Evolutionary conservation across 331 rosid species (phyloP).

Genomic region (Quercus lobata): DNA sequence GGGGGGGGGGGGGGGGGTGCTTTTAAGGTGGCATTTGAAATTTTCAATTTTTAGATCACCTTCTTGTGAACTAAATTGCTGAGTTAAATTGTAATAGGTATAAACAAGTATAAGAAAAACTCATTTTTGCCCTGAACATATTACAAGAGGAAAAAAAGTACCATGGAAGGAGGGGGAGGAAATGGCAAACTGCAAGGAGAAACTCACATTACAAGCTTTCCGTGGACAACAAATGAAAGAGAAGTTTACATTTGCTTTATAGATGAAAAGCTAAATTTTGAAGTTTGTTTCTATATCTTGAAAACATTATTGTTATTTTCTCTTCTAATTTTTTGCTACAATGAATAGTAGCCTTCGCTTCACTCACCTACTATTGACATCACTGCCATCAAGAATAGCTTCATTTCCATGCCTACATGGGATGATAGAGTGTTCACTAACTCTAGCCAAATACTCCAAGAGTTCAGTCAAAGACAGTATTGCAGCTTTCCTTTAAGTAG

Average conservation of each 20-base stretch:
- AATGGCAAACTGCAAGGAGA: background rate
- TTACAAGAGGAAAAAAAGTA: no score
- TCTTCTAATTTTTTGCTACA: constrained; percentile 12
- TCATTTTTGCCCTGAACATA: no score
- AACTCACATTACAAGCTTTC: constrained; percentile 27
- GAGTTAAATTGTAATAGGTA: no score
- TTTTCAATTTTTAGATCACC: no score
- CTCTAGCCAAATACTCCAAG: constrained; percentile 73
- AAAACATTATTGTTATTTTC: constrained; percentile 23
- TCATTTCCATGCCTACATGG: constrained; percentile 58
- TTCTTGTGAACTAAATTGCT: no score
- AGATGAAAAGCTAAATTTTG: constrained; percentile 35
- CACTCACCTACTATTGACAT: constrained; percentile 74
- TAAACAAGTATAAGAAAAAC: no score
- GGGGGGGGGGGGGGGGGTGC: no score
- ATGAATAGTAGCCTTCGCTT: constrained; percentile 51
- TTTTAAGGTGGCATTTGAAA: no score
- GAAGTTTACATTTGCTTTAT: constrained; percentile 45
- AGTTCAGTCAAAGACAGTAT: constrained; percentile 67
- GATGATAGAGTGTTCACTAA: constrained; percentile 52
- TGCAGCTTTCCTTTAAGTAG: constrained; percentile 60
- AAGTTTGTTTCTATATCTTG: constrained; percentile 47
- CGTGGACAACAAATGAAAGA: constrained; percentile 22
- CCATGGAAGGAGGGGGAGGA: background rate
- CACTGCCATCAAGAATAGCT: constrained; percentile 62